Percentiles rank a stretch among this genome's conserved stretches.
phyloP scores from a whole-genome alignment of 1,139 yeast species.

The Pichia inconspicua region DNA sequence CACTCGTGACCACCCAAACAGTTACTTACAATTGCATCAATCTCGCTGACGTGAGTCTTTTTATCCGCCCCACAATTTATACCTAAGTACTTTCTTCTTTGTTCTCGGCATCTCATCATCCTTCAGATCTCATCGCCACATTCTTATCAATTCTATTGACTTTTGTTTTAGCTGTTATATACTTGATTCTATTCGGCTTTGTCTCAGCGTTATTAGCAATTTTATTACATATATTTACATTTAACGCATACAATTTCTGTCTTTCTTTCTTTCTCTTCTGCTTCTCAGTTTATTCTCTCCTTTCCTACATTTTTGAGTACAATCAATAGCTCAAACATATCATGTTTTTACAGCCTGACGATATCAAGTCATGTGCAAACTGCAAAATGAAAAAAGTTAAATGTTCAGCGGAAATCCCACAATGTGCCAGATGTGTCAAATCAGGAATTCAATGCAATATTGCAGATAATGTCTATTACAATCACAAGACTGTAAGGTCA shows the following conservation, averaged over 20 bases:
- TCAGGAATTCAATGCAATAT: constrained; percentile 16
- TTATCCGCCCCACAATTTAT: neutral
- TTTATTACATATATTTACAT: too few species aligned
- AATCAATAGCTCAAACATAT: neutral
- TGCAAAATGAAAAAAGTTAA: neutral
- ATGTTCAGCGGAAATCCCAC: constrained; percentile 21
- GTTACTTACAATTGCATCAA: too few species aligned
- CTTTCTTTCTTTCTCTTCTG: too few species aligned
- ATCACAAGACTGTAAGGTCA: constrained; percentile 17
- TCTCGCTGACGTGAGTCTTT: neutral
- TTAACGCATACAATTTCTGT: too few species aligned
- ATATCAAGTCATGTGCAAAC: neutral
- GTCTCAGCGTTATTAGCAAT: neutral
- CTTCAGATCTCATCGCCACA: neutral
- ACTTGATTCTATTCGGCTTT: too few species aligned
- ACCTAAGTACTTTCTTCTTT: neutral
- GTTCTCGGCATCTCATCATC: neutral
- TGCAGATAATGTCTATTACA: constrained; percentile 18
- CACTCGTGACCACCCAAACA: neutral
- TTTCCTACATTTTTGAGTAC: neutral
- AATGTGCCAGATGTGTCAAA: constrained; percentile 16
- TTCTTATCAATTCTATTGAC: neutral
- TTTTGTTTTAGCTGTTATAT: too few species aligned
- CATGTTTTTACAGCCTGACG: neutral
- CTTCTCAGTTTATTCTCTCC: neutral